Base-by-base conservation (phyloP, 192 early-diverging fungal species). In the Coemansia sp. region DNA sequence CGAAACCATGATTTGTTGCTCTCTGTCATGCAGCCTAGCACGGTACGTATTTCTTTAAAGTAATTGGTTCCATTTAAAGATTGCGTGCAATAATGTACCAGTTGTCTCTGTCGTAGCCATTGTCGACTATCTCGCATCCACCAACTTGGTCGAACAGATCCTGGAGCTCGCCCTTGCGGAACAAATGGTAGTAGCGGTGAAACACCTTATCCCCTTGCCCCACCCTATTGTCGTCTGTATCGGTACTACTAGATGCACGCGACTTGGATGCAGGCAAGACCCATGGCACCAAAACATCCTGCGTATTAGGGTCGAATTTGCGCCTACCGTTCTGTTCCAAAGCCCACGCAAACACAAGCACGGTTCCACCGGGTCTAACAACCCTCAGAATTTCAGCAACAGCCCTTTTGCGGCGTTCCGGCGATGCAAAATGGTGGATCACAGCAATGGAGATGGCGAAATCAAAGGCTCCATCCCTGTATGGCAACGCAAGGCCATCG, bases 201-300 rank as follows among this genome's bases (percentile, higher is more conserved):
- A 84, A 87, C 11, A 86, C 81, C 60, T 80, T 62, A 67, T 69
- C 67, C n/a, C 35, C 77, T 43, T 6, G 33, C 2, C 5, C 33
- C 5, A 7, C 5, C 34, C 12, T 35, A 41, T 63, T 49, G 15
- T 43, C 55, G 10, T 1, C 41, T 33, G 53, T 62, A 34, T 35
- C 64, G 24, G 1, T 6, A 52, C 23, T 6, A 21, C 6, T 24
- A 24, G 49, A 2, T 6, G 21, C 4, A 11, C 23, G 62, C 14
- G 46, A 18, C 46, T 72, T 84, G 20, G 73, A 69, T 56, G 82
- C 85, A 18, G 91, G 88, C 65, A 94, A 78, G 15, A 87, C 87
- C 97, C 97, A 99, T 5, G 94, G 92, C 2, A 99, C 95, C 83
- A 98, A 89, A 0, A 95, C 92, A 71, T 99, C 97, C 75, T 99